A percentile compares a stretch with the other conserved stretches of the same genome.
phyloP scores from a whole-genome alignment of 2,329 filamentous ascomycete species.

The Aureobasidium sp. region DNA sequence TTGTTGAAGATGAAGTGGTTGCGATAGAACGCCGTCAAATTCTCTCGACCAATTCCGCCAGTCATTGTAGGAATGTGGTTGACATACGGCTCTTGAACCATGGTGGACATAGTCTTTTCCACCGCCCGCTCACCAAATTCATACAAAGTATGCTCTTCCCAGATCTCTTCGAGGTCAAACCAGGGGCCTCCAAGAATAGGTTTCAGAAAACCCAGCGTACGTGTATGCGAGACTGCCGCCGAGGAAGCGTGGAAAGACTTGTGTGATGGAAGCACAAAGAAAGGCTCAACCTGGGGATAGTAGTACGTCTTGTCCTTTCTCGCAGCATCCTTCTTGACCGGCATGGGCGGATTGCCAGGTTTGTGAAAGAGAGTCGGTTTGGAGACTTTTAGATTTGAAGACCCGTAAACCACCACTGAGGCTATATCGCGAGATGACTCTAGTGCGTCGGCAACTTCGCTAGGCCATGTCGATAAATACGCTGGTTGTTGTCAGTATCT shows the following conservation, averaged over 20 bases:
- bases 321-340: slow-evolving; percentile 12
- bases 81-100: slow-evolving; percentile 28
- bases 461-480: slow-evolving; percentile 13
- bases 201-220: slow-evolving; percentile 60
- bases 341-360: slow-evolving; percentile 21
- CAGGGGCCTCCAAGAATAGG: slow-evolving; percentile 54
- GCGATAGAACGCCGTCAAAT: slow-evolving; percentile 46
- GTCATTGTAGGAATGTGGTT: slow-evolving; percentile 39
- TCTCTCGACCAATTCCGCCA: slow-evolving; percentile 38
- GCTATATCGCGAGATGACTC: slow-evolving; percentile 24
- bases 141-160: slow-evolving; percentile 50
- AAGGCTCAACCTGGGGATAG: slow-evolving; percentile 41
- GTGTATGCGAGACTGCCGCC: slow-evolving; percentile 59
- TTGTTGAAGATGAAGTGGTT: slow-evolving; percentile 50
- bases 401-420: slow-evolving; percentile 19
- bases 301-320: slow-evolving; percentile 35
- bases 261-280: slow-evolving; percentile 47
- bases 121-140: slow-evolving; percentile 24
- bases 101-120: slow-evolving; percentile 26
- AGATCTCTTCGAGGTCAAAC: slow-evolving; percentile 43
- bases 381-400: slow-evolving; percentile 16
- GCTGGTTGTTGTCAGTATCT: slow-evolving; percentile 19
- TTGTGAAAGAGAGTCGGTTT: slow-evolving; percentile 25
- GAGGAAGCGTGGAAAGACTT: slow-evolving; percentile 45
- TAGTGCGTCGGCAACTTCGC: slow-evolving; percentile 15